These are phyloP conservation scores for Glycyrrhiza uralensis DNA, from an alignment of 306 rosid genomes.

Conservation along the genomic window DNA sequence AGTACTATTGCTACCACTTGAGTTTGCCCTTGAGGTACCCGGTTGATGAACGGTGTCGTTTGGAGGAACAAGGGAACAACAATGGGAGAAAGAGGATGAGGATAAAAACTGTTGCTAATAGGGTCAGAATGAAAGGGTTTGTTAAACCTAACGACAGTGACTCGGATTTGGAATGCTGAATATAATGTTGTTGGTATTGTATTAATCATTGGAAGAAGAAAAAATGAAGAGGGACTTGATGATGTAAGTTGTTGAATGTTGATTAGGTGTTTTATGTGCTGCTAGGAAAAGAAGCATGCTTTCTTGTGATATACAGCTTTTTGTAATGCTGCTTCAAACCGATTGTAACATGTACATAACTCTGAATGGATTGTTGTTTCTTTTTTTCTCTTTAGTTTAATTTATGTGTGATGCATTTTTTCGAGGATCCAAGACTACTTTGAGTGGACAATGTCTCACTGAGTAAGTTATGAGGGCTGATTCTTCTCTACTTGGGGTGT, in stretches of 20 bases:
- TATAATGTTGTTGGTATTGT: too few relatives aligned
- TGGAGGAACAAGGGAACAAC: neutral
- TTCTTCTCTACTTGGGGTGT: too few relatives aligned
- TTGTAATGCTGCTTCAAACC: conserved; percentile 7
- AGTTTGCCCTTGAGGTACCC: conserved; percentile 33
- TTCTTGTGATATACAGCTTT: conserved; percentile 1
- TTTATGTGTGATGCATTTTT: too few relatives aligned
- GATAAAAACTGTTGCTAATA: conserved; percentile 39
- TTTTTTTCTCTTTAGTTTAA: too few relatives aligned
- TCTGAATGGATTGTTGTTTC: neutral
- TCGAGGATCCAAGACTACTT: too few relatives aligned
- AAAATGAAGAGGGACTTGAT: neutral
- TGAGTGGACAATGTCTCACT: too few relatives aligned
- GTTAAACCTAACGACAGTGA: neutral
- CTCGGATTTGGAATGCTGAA: neutral
- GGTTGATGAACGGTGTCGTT: neutral
- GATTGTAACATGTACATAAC: neutral
- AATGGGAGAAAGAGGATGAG: conserved; percentile 35
- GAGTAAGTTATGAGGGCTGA: too few relatives aligned
- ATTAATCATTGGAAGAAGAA: too few relatives aligned
- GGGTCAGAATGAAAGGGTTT: conserved; percentile 14
- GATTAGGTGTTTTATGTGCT: neutral
- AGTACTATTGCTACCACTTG: conserved; percentile 43
- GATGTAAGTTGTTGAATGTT: neutral
- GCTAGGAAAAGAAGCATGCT: conserved; percentile 11